Percentiles rank a stretch among this genome's conserved stretches.
Evolutionary conservation across 139 green algal genomes (phyloP).

Genomic region (Chara braunii): DNA sequence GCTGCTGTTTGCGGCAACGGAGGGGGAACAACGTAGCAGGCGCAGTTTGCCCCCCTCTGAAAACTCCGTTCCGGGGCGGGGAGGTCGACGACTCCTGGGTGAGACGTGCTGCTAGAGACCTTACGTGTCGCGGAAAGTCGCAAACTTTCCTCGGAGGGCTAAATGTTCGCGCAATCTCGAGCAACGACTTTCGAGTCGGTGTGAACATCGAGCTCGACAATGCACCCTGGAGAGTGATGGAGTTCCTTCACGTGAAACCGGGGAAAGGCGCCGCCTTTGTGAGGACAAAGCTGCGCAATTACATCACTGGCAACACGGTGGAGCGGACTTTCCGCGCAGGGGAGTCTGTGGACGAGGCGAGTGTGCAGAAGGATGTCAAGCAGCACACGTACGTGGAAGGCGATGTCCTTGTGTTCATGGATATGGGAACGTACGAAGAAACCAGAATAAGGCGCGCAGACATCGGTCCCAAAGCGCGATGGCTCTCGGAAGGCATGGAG

Average conservation of each 20-base stretch:
- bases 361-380: constrained; percentile 31
- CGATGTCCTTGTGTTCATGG: constrained; percentile 32
- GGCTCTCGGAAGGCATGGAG: constrained; percentile 74
- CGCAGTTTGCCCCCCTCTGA: too few relatives aligned
- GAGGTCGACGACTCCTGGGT: too few relatives aligned
- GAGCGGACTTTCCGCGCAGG: constrained; percentile 95
- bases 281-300: constrained; percentile 94
- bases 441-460: constrained; percentile 65
- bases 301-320: constrained; percentile 74
- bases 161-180: constrained; percentile 27
- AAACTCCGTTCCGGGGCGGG: too few relatives aligned
- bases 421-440: constrained; percentile 83
- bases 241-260: constrained; percentile 98
- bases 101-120: too few relatives aligned
- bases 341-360: constrained; percentile 67
- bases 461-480: constrained; percentile 69
- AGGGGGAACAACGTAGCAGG: too few relatives aligned
- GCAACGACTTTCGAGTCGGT: constrained; percentile 92
- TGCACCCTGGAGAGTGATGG: constrained; percentile 66
- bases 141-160: too few relatives aligned
- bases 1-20: too few relatives aligned
- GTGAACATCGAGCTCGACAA: constrained; percentile 81
- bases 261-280: constrained; percentile 97
- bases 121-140: too few relatives aligned
- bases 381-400: constrained; percentile 27